Conservation (phyloP, 2,329 filamentous ascomycete species). For the Elsinoe perseae region DNA sequence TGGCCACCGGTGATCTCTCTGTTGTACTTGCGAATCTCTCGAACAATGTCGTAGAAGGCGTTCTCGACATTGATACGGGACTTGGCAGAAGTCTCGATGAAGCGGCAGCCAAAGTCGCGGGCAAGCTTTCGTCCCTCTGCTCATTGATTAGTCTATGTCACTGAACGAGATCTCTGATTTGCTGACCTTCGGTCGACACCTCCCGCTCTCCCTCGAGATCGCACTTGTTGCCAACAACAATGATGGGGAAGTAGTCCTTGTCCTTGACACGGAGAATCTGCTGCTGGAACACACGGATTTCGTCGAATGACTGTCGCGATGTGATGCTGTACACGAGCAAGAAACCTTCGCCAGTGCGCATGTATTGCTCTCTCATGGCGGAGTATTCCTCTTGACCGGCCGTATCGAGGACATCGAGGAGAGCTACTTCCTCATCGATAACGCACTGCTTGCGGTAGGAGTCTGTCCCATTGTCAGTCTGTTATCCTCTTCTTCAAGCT, state of each 20-base stretch:
- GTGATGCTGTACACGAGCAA: slow-evolving; percentile 97
- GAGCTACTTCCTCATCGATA: slow-evolving; percentile 94
- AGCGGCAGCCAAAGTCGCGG: slow-evolving; percentile 86
- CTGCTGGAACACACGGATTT: slow-evolving; percentile 97
- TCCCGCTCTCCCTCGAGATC: slow-evolving; percentile 78
- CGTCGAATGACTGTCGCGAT: slow-evolving; percentile 92
- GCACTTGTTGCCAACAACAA: slow-evolving; percentile 98
- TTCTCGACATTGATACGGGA: slow-evolving; percentile 97
- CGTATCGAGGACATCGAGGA: slow-evolving; percentile 96
- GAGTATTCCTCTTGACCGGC: slow-evolving; percentile 99
- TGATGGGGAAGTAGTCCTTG: slow-evolving; percentile 99
- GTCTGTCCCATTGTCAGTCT: slow-evolving; percentile 48
- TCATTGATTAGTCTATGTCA: slow-evolving; percentile 17
- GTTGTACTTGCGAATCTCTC: slow-evolving; percentile 97
- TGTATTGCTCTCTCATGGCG: slow-evolving; percentile 99
- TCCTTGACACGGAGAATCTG: slow-evolving; percentile 98
- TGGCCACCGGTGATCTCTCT: slow-evolving; percentile 91
- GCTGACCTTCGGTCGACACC: slow-evolving; percentile 81
- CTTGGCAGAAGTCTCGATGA: slow-evolving; percentile 98
- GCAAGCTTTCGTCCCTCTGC: slow-evolving; percentile 86
- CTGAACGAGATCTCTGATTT: slow-evolving; percentile 20
- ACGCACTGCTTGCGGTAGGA: slow-evolving; percentile 99
- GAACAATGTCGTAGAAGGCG: slow-evolving; percentile 96
- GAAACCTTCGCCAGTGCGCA: slow-evolving; percentile 97
- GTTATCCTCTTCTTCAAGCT: background rate